Conservation (phyloP, 176 grass and related monocot genomes). For the Zizania latifolia region DNA sequence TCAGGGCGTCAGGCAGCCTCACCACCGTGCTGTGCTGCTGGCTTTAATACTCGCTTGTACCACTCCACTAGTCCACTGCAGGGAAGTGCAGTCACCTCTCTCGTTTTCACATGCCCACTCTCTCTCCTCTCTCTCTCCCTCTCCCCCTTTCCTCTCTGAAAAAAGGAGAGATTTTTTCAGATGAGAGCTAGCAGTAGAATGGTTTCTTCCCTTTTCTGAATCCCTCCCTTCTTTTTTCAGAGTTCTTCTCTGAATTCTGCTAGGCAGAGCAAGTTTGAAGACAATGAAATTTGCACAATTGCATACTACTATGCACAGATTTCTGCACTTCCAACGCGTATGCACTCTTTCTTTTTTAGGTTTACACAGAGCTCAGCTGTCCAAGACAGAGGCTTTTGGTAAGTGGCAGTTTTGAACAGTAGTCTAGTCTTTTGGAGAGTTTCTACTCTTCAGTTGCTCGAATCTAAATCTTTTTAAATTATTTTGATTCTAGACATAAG, state of each 20-base stretch:
- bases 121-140: background rate
- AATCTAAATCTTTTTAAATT: too few relatives aligned
- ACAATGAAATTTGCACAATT: background rate
- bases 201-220: background rate
- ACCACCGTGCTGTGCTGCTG: background rate
- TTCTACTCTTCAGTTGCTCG: too few relatives aligned
- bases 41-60: too few relatives aligned
- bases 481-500: too few relatives aligned
- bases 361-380: background rate
- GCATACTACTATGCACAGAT: background rate
- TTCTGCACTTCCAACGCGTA: background rate
- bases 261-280: background rate
- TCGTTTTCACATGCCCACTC: too few relatives aligned
- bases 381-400: background rate
- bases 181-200: too few relatives aligned
- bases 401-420: slow-evolving; percentile 30
- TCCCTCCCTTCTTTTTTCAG: background rate
- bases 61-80: too few relatives aligned
- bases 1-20: too few relatives aligned
- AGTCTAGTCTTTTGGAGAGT: too few relatives aligned
- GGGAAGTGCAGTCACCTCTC: too few relatives aligned
- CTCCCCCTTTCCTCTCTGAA: background rate
- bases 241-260: background rate
- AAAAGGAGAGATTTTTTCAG: background rate
- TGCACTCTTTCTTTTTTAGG: background rate